These are phyloP conservation scores for Paracamarosporium sp. DNA, from an alignment of 2,329 filamentous ascomycete species.

Conservation along the genomic window DNA sequence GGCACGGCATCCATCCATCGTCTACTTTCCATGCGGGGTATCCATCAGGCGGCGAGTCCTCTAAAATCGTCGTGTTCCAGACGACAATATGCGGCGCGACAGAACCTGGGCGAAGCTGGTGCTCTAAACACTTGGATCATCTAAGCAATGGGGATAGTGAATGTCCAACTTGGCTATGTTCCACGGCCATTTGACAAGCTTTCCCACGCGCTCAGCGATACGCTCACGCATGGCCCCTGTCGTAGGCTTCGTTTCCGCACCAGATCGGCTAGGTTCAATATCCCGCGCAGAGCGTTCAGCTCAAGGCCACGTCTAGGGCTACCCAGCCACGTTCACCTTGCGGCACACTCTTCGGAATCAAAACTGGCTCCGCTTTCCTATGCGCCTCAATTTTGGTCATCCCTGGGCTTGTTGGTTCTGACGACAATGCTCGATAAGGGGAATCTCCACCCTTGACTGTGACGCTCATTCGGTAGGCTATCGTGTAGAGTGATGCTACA, in stretches of 20 bases:
- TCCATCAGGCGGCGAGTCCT: not conserved
- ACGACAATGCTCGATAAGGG: not conserved
- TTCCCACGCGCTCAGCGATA: not conserved
- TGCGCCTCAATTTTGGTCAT: not conserved
- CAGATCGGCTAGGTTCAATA: not conserved
- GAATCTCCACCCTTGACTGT: constrained; percentile 2
- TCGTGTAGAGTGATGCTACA: not conserved
- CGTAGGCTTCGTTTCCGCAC: not conserved
- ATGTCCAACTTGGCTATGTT: not conserved
- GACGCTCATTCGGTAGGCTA: not conserved
- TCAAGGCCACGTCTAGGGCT: constrained; percentile 3
- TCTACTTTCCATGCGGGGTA: constrained; percentile 5
- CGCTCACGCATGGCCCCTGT: not conserved
- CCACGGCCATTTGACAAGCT: constrained; percentile 3
- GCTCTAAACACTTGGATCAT: not conserved
- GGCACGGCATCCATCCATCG: not conserved
- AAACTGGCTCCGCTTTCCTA: not conserved
- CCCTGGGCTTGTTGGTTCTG: not conserved
- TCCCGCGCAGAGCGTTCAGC: not conserved
- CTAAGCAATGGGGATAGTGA: not conserved
- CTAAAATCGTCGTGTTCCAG: not conserved
- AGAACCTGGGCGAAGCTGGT: too few species aligned
- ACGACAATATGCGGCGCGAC: not conserved
- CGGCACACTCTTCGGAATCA: not conserved
- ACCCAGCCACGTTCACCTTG: not conserved